These are phyloP conservation scores for Exophiala sp. DNA, from an alignment of 2,329 filamentous ascomycete species.

Conservation along the genomic window DNA sequence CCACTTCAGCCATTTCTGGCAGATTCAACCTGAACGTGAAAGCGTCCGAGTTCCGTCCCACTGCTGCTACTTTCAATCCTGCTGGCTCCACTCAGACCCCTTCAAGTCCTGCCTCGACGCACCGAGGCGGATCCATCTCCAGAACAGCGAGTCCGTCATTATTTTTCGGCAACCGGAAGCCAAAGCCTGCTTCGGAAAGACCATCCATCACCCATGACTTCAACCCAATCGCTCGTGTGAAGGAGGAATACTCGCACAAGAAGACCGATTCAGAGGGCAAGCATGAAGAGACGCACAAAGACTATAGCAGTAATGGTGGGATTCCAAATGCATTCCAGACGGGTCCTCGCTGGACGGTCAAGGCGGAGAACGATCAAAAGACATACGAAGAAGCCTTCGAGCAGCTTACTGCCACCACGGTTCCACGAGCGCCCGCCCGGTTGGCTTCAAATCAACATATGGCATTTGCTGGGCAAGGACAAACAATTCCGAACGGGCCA, in stretches of 20 bases:
- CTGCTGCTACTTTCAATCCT: conserved; percentile 77
- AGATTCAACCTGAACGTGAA: conserved; percentile 54
- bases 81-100: conserved; percentile 56
- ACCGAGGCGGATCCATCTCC: conserved; percentile 49
- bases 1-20: conserved; percentile 50
- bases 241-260: conserved; percentile 57
- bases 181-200: conserved; percentile 56
- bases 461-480: conserved; percentile 78
- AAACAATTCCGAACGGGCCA: conserved; percentile 73
- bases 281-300: conserved; percentile 48
- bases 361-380: conserved; percentile 68
- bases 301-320: conserved; percentile 75
- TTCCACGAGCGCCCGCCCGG: conserved; percentile 65
- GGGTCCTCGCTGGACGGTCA: conserved; percentile 74
- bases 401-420: conserved; percentile 57
- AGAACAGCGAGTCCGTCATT: conserved; percentile 48
- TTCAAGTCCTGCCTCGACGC: conserved; percentile 67
- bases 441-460: conserved; percentile 62
- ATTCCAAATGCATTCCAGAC: conserved; percentile 82
- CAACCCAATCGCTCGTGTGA: conserved; percentile 66
- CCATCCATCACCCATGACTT: conserved; percentile 55
- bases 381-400: conserved; percentile 81
- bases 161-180: conserved; percentile 70
- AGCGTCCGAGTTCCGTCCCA: conserved; percentile 78
- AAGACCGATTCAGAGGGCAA: conserved; percentile 19